phyloP scores from a whole-genome alignment of 805 yeast genomes.

The Lipomyces anomalus region DNA sequence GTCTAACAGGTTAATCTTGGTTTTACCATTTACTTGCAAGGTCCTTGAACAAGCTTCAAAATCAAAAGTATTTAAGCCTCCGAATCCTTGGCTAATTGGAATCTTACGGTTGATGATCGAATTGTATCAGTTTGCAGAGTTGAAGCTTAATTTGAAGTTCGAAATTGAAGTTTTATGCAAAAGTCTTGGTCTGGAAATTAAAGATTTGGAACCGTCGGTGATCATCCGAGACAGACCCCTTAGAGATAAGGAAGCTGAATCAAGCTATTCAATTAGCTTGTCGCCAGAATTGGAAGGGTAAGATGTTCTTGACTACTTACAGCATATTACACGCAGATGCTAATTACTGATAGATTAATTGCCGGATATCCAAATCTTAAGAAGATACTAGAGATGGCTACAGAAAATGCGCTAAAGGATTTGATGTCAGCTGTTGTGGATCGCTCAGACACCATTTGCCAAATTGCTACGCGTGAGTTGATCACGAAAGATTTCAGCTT shows the following conservation, averaged over 20 bases:
- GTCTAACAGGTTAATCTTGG: constrained; percentile 55
- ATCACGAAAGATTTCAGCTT: constrained; percentile 87
- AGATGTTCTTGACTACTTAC: constrained; percentile 31
- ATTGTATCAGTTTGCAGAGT: constrained; percentile 68
- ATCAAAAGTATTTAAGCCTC: constrained; percentile 71
- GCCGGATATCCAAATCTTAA: constrained; percentile 55
- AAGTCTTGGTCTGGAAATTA: constrained; percentile 53
- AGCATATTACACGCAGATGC: constrained; percentile 5
- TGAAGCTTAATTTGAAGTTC: constrained; percentile 81
- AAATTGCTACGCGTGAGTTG: constrained; percentile 77
- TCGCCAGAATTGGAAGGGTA: no score
- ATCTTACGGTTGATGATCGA: constrained; percentile 70
- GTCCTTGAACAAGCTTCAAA: constrained; percentile 64
- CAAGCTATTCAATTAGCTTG: no score
- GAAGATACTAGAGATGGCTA: constrained; percentile 73
- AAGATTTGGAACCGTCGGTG: constrained; percentile 57
- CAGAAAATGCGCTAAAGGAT: constrained; percentile 83
- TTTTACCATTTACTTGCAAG: constrained; percentile 89
- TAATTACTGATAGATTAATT: constrained; percentile 1
- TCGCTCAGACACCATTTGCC: constrained; percentile 82
- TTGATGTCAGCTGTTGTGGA: constrained; percentile 86
- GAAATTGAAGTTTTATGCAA: constrained; percentile 91
- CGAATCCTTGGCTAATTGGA: constrained; percentile 90
- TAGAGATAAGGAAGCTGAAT: no score
- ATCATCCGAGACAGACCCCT: constrained; percentile 48